phyloP scores from a whole-genome alignment of 768 basidiomycete genomes.

The Imleria badia region DNA sequence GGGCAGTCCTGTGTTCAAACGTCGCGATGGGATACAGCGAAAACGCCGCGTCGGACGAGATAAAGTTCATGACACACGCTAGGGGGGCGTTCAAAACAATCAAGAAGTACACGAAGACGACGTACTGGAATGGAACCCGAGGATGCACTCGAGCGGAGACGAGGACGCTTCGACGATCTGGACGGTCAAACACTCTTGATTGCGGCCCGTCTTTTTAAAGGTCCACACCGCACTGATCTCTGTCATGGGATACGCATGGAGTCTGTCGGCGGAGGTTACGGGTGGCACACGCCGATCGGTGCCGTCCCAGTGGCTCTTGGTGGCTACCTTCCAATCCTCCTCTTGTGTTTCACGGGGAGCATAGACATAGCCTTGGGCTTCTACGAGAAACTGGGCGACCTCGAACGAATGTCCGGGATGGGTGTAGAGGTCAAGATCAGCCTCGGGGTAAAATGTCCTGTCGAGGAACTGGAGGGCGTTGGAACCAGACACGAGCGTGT shows the following conservation, averaged over 20 bases:
- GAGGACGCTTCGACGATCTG: constrained; percentile 37
- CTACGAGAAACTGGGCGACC: constrained; percentile 37
- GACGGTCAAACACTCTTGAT: constrained; percentile 25
- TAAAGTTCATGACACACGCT: constrained; percentile 35
- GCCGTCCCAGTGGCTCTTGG: constrained; percentile 19
- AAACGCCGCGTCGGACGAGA: constrained; percentile 40
- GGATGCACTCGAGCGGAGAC: constrained; percentile 32
- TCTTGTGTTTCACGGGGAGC: constrained; percentile 21
- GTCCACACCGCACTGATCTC: constrained; percentile 18
- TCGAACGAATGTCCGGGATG: constrained; percentile 30
- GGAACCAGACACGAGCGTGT: constrained; percentile 53
- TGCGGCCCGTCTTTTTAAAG: constrained; percentile 19
- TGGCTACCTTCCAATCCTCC: constrained; percentile 10
- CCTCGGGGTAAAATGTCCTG: constrained; percentile 40
- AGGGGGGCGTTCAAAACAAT: constrained; percentile 14
- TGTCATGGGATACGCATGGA: not conserved
- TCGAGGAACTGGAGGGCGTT: constrained; percentile 54
- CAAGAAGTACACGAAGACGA: not conserved
- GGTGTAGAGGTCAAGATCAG: constrained; percentile 55
- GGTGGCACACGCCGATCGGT: constrained; percentile 3
- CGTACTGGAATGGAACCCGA: constrained; percentile 51
- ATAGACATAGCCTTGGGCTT: constrained; percentile 32
- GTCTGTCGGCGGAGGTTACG: too few relatives aligned
- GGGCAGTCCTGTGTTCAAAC: constrained; percentile 32
- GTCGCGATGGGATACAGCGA: constrained; percentile 43